Evolutionary conservation across 2,329 filamentous ascomycete genomes (phyloP).

Genomic region (Aspergillus pseudonomiae): DNA sequence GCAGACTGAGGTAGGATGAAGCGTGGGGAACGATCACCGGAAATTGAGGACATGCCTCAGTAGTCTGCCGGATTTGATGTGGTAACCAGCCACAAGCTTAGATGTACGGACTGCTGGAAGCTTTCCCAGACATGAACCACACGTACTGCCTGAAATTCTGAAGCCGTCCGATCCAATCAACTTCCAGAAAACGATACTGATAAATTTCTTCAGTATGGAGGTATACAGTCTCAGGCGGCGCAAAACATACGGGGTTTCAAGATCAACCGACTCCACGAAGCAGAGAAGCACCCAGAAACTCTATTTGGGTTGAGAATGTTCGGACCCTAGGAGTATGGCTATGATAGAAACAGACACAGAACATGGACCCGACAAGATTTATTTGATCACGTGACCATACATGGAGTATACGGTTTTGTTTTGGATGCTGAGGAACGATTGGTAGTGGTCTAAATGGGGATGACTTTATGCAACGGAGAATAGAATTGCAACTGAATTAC

Average conservation of each 20-base stretch:
- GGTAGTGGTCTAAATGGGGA: not conserved
- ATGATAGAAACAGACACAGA: not conserved
- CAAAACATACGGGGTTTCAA: not conserved
- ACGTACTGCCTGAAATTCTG: not conserved
- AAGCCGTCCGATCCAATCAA: not conserved
- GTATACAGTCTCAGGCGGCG: not conserved
- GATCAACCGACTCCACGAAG: too few species aligned
- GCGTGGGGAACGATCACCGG: slow-evolving; percentile 26
- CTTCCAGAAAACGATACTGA: not conserved
- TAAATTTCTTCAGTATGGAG: slow-evolving; percentile 2
- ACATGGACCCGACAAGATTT: slow-evolving; percentile 11
- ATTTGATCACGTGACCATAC: slow-evolving; percentile 16
- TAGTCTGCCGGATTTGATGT: not conserved
- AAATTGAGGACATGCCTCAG: slow-evolving; percentile 33
- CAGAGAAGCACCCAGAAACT: not conserved
- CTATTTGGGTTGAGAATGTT: not conserved
- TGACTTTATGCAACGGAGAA: not conserved
- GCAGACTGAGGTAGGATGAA: slow-evolving; percentile 31
- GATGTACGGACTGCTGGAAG: not conserved
- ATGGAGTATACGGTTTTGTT: not conserved
- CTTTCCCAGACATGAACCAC: not conserved
- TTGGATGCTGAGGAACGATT: not conserved
- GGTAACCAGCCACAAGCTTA: not conserved
- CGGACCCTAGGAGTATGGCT: not conserved
- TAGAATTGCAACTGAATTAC: not conserved